Conservation (phyloP, 179 eudicot species). For the Silene coronaria region DNA sequence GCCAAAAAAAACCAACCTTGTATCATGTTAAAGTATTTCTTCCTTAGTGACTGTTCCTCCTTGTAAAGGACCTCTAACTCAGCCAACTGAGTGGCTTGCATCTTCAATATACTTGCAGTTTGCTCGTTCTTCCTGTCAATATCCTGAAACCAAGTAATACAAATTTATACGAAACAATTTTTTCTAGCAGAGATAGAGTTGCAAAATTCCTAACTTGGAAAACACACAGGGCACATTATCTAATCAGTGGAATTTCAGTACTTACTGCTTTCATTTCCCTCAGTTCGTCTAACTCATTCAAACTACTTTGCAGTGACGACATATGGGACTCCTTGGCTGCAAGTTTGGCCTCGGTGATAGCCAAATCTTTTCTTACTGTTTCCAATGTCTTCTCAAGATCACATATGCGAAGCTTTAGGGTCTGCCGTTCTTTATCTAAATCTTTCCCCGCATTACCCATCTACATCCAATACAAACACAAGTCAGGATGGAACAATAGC, state of each 20-base stretch:
- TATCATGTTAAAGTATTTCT: constrained; percentile 77
- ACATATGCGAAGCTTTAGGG: constrained; percentile 39
- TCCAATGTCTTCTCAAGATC: constrained; percentile 80
- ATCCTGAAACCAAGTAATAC: constrained; percentile 44
- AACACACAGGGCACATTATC: not conserved
- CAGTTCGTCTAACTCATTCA: constrained; percentile 78
- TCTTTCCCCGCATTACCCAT: constrained; percentile 39
- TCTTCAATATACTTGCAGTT: constrained; percentile 83
- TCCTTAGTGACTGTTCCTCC: constrained; percentile 85
- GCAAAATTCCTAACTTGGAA: not conserved
- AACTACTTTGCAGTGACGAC: constrained; percentile 47
- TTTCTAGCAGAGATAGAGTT: not conserved
- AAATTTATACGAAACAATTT: not conserved
- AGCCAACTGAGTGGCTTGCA: constrained; percentile 84
- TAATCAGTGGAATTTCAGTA: not conserved
- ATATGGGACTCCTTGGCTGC: constrained; percentile 54
- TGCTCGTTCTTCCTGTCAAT: constrained; percentile 95
- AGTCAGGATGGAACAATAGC: constrained; percentile 2
- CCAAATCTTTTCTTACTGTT: constrained; percentile 42
- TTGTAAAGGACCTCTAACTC: constrained; percentile 77
- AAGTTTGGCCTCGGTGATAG: constrained; percentile 47
- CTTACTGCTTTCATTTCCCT: constrained; percentile 95
- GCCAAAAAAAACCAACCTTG: constrained; percentile 52
- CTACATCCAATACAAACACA: constrained; percentile 34
- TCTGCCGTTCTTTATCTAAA: constrained; percentile 56